phyloP scores from a whole-genome alignment of 1,284 basidiomycete genomes.

The Puccinia brachypodii region DNA sequence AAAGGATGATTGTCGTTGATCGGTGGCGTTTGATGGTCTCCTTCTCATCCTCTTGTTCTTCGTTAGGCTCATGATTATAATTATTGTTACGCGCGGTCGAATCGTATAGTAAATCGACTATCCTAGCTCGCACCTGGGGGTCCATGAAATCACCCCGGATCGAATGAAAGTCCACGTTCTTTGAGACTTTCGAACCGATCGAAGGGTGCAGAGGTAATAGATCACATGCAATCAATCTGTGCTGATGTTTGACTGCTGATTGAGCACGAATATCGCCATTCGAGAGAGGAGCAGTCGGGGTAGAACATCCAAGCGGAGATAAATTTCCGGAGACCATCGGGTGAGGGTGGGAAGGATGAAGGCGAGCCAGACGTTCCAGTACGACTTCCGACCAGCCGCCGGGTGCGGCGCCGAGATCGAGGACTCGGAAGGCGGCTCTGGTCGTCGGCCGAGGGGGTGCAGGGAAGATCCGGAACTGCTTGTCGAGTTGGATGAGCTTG shows the following conservation, averaged over 20 bases:
- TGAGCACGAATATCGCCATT: neutral
- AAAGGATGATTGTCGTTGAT: slow-evolving; percentile 24
- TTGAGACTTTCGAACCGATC: neutral
- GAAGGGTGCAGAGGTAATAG: slow-evolving; percentile 4
- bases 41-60: neutral
- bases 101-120: slow-evolving; percentile 4
- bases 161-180: slow-evolving; percentile 15
- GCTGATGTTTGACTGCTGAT: neutral
- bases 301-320: neutral
- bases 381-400: slow-evolving; percentile 37
- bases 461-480: slow-evolving; percentile 17
- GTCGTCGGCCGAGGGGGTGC: neutral
- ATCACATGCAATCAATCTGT: slow-evolving; percentile 36
- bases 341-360: neutral
- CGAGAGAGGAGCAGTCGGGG: neutral
- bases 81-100: neutral
- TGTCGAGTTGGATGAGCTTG: slow-evolving; percentile 31
- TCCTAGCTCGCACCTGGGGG: neutral
- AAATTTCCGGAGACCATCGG: neutral
- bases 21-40: neutral
- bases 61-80: neutral
- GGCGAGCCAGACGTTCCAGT: neutral
- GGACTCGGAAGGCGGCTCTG: neutral
- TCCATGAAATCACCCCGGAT: slow-evolving; percentile 24
- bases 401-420: slow-evolving; percentile 42